Evolutionary conservation across 345 rosid species (phyloP).

Genomic region (Dimocarpus longan): DNA sequence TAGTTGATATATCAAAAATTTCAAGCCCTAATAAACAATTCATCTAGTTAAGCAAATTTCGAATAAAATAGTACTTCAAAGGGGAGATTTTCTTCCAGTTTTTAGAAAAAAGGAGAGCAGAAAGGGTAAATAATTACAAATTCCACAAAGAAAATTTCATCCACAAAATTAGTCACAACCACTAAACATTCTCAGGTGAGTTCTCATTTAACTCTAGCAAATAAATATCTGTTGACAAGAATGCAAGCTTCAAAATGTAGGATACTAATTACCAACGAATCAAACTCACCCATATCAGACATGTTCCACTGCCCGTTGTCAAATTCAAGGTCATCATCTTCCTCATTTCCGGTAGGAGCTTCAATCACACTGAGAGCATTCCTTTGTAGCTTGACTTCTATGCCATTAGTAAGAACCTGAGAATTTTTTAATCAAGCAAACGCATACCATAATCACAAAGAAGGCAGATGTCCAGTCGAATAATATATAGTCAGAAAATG

Average conservation of each 20-base stretch:
- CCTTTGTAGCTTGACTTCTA: conserved; percentile 95
- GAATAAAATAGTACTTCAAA: not conserved
- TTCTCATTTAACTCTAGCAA: not conserved
- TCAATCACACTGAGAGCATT: conserved; percentile 98
- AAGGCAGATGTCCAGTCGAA: conserved; percentile 5
- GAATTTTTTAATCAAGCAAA: conserved; percentile 20
- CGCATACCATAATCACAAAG: conserved; percentile 22
- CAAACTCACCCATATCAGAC: conserved; percentile 72
- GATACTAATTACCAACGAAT: not conserved
- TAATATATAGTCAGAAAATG: not conserved
- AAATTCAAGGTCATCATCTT: conserved; percentile 72
- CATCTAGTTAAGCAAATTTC: not conserved
- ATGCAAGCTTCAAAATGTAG: not conserved
- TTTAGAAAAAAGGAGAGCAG: not conserved
- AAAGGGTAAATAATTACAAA: not conserved
- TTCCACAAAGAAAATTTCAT: not conserved
- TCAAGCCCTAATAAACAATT: not conserved
- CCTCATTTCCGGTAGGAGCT: conserved; percentile 96
- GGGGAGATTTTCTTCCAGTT: not conserved
- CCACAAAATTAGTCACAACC: not conserved
- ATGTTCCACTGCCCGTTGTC: conserved; percentile 70
- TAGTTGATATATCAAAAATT: conserved; percentile 8
- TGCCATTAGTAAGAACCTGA: conserved; percentile 96
- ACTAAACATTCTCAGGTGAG: not conserved
- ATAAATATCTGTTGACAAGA: conserved; percentile 3